These are phyloP conservation scores for Nicotiana rustica DNA, from an alignment of 305 asterid species.

Conservation along the genomic window DNA sequence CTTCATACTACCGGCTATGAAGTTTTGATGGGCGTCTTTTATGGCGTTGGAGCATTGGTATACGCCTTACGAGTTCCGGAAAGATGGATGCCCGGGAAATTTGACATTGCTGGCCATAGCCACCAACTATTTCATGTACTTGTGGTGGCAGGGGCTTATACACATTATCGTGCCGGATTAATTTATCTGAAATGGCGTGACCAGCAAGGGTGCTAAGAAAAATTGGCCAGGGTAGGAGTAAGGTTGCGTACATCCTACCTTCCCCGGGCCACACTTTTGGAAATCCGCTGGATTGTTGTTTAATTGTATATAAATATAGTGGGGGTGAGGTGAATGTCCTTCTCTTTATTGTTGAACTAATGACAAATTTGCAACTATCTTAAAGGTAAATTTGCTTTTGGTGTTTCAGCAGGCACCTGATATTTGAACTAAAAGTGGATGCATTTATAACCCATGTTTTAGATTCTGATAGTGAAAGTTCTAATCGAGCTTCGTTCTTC, in stretches of 20 bases:
- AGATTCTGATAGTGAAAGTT: too few species aligned
- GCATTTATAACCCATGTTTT: too few species aligned
- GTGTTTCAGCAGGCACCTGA: not conserved
- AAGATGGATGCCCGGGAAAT: conserved; percentile 94
- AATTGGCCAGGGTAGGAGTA: not conserved
- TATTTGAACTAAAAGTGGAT: too few species aligned
- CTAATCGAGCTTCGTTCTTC: too few species aligned
- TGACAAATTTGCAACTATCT: conserved; percentile 1
- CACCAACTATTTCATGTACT: conserved; percentile 90
- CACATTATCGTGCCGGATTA: conserved; percentile 88
- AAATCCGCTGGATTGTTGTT: too few species aligned
- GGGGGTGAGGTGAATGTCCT: not conserved
- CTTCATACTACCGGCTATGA: conserved; percentile 82
- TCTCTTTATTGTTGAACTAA: conserved; percentile 1
- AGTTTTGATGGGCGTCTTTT: conserved; percentile 78
- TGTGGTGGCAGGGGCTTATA: conserved; percentile 90
- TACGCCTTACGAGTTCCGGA: conserved; percentile 87
- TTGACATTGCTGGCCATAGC: conserved; percentile 90
- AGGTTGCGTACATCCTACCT: too few species aligned
- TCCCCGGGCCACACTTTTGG: too few species aligned
- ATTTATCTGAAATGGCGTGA: conserved; percentile 93
- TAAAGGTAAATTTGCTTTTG: not conserved
- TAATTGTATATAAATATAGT: not conserved
- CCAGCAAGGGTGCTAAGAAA: conserved; percentile 71
- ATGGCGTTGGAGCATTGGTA: conserved; percentile 78